Conservation (phyloP, 108 stramenopile genomes). For the Skeletonema menzelii region DNA sequence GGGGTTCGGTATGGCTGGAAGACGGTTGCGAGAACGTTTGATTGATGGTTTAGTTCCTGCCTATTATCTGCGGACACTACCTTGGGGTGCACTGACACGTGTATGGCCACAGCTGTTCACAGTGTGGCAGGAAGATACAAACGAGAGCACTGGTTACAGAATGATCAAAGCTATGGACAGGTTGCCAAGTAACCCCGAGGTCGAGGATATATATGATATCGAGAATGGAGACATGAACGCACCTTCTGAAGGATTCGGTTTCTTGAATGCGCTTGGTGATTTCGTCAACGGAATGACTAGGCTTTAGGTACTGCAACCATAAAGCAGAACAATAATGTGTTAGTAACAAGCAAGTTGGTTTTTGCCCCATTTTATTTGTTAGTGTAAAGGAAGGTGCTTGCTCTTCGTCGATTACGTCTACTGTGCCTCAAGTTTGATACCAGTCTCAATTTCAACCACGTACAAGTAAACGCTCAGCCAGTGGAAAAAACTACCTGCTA, state of each 20-base stretch:
- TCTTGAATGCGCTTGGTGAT: conserved; percentile 67
- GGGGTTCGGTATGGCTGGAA: conserved; percentile 94
- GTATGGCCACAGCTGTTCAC: conserved; percentile 66
- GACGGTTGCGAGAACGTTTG: conserved; percentile 84
- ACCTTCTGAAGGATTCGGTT: conserved; percentile 50
- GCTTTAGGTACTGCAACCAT: conserved; percentile 41
- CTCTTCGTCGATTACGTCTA: neutral
- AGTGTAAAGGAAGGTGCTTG: neutral
- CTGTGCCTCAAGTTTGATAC: neutral
- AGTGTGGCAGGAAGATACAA: conserved; percentile 92
- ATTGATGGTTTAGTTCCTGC: conserved; percentile 67
- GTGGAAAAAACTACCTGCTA: conserved; percentile 76
- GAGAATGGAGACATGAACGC: conserved; percentile 53
- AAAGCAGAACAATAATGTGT: neutral
- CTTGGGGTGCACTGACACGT: conserved; percentile 89
- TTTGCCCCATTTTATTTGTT: neutral
- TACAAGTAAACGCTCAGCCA: conserved; percentile 73
- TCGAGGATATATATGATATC: conserved; percentile 86
- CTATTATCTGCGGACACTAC: conserved; percentile 88
- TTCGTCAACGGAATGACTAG: conserved; percentile 70
- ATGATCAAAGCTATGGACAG: conserved; percentile 66
- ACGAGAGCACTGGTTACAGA: conserved; percentile 77
- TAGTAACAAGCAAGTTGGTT: neutral
- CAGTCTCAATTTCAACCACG: conserved; percentile 39
- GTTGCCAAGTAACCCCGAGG: conserved; percentile 82